These are phyloP conservation scores for Magnolia kwangsiensis DNA, from an alignment of 164 flowering plant species.

Conservation along the genomic window DNA sequence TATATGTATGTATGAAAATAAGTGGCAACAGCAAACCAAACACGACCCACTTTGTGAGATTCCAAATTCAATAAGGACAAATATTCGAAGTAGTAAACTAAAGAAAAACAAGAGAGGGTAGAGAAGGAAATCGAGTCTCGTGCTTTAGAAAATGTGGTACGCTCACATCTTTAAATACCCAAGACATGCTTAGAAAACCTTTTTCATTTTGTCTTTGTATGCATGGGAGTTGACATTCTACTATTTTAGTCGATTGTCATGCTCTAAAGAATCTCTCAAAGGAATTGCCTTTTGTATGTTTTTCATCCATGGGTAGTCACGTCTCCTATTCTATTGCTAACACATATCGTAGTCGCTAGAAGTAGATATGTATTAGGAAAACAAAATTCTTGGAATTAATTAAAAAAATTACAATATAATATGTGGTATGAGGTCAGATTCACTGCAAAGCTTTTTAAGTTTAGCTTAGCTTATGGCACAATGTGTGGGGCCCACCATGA, in stretches of 20 bases:
- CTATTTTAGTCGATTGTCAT: not conserved
- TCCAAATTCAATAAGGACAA: slow-evolving; percentile 1
- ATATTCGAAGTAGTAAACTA: slow-evolving; percentile 7
- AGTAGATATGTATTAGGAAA: not conserved
- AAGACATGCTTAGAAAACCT: slow-evolving; percentile 6
- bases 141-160: slow-evolving; percentile 1
- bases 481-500: not conserved
- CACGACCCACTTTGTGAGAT: not conserved
- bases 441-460: not conserved
- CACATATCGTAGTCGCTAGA: not conserved
- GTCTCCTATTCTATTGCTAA: not conserved
- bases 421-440: not conserved
- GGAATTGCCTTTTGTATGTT: slow-evolving; percentile 2
- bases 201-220: not conserved
- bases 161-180: not conserved
- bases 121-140: slow-evolving; percentile 6
- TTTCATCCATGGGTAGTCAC: slow-evolving; percentile 7
- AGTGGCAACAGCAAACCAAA: slow-evolving; percentile 1
- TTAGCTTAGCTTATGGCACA: not conserved
- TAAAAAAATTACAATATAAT: not conserved
- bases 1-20: not conserved
- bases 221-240: slow-evolving; percentile 7
- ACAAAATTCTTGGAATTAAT: not conserved
- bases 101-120: not conserved
- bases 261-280: not conserved